phyloP scores from a whole-genome alignment of 108 stramenopile genomes.

The Seminavis robusta region DNA sequence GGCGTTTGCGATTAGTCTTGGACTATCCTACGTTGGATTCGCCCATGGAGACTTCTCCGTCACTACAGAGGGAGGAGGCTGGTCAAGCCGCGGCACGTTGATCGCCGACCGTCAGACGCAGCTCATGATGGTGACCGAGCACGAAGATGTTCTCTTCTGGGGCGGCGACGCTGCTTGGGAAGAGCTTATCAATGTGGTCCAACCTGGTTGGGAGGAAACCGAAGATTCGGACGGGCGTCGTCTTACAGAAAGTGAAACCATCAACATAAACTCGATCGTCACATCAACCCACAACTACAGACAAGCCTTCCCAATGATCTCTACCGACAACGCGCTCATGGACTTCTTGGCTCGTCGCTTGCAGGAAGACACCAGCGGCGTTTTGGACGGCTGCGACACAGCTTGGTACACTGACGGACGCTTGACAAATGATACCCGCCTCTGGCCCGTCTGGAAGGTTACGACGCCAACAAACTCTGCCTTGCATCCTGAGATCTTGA shows the following conservation, averaged over 20 bases:
- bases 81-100: constrained; percentile 39
- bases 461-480: constrained; percentile 3
- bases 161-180: constrained; percentile 21
- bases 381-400: constrained; percentile 23
- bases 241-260: background rate
- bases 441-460: constrained; percentile 39
- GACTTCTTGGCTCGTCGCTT: no score
- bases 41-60: constrained; percentile 37
- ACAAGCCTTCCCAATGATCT: background rate
- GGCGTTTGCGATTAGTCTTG: constrained; percentile 2
- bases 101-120: constrained; percentile 49
- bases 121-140: constrained; percentile 7
- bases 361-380: background rate
- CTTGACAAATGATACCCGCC: background rate
- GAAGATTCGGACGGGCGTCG: constrained; percentile 5
- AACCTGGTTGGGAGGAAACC: constrained; percentile 26
- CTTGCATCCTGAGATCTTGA: constrained; percentile 13
- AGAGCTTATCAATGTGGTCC: constrained; percentile 34
- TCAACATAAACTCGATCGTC: background rate
- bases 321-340: background rate
- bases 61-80: constrained; percentile 38
- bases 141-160: constrained; percentile 19
- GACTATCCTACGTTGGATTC: constrained; percentile 14
- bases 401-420: constrained; percentile 19
- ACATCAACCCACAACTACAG: background rate